Percentiles rank a stretch among this genome's conserved stretches.
Conservation (phyloP, 1,284 basidiomycete species). For the Marasmius fiardii region DNA sequence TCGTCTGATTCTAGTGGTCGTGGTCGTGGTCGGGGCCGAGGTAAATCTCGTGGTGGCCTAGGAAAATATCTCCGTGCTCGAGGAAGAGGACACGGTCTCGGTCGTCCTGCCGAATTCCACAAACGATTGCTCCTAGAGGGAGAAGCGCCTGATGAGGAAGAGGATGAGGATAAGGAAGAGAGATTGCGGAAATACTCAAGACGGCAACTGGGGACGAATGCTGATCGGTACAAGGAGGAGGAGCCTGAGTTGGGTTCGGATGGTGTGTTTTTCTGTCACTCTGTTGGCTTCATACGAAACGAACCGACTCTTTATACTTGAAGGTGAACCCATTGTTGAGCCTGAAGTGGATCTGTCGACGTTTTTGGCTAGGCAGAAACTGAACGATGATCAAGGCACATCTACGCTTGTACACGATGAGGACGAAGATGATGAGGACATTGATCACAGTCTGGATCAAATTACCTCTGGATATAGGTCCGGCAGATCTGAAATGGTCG, state of each 20-base stretch:
- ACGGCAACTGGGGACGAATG: slow-evolving; percentile 62
- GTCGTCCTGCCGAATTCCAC: slow-evolving; percentile 61
- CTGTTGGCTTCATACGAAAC: background rate
- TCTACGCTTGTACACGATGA: slow-evolving; percentile 32
- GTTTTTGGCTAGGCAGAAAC: slow-evolving; percentile 61
- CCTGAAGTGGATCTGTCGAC: slow-evolving; percentile 69
- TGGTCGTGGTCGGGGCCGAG: slow-evolving; percentile 43
- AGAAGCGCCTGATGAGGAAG: slow-evolving; percentile 40
- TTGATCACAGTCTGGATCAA: slow-evolving; percentile 57
- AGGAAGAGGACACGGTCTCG: slow-evolving; percentile 53
- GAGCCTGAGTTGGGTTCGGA: slow-evolving; percentile 64
- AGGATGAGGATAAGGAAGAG: slow-evolving; percentile 46
- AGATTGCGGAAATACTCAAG: slow-evolving; percentile 46
- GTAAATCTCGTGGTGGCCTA: slow-evolving; percentile 61
- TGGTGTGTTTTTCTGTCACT: slow-evolving; percentile 39
- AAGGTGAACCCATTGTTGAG: slow-evolving; percentile 65
- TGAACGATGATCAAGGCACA: slow-evolving; percentile 36
- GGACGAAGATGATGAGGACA: slow-evolving; percentile 56
- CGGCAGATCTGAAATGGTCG: slow-evolving; percentile 17
- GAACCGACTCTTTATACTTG: background rate
- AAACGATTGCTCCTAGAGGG: slow-evolving; percentile 57
- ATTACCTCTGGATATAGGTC: slow-evolving; percentile 29
- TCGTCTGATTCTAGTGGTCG: slow-evolving; percentile 15
- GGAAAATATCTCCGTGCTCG: slow-evolving; percentile 72
- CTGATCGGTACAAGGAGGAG: slow-evolving; percentile 66